Evolutionary conservation across 2,329 filamentous ascomycete genomes (phyloP), one percentile per base, ranked within the genome.

Genomic region (Alternaria gansuensis): DNA sequence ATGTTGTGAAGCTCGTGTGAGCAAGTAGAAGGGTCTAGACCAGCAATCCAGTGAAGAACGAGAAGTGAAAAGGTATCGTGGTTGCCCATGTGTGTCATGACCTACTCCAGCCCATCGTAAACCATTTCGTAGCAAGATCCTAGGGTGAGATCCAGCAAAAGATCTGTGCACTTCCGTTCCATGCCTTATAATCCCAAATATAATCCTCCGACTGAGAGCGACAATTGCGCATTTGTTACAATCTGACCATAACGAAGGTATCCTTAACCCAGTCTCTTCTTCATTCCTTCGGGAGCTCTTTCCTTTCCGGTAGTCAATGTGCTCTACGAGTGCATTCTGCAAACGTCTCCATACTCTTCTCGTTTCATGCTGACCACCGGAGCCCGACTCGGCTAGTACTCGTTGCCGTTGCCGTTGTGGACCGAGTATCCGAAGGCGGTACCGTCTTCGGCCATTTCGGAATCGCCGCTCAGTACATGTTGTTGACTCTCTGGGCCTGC

Each of bases 381-480:
- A 61, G 63, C 64, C 45, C 62, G 70, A 59, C 64, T 57, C 68
- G 65, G 62, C 68, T 77, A 78, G 66, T 74, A 78, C 28, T 78
- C 76, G 68, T 70, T 60, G 55, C 76, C 76, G 67, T 78, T 78
- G 37, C 74, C 77, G 68, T 79, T 78, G 75, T 78, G 76, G 48
- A 79, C 76, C 51, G 72, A 67, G 68, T 78, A 79, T 41, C 77
- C 78, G 60, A 79, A 79, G 40, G 77, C 70, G 29, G 80, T 81
- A 45, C 71, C 72, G 60, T 78, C 74, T 53, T 81, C 80, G 33
- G 71, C 71, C 62, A 78, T 77, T 53, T 83, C 80, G 66, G 80
- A 73, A 31, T 79, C 75, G 71, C 71, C 77, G 69, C 75, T 77
- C 64, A 83, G 70, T 67, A 80, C 74, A 72, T 78, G 76, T 67